These are phyloP conservation scores for Clathrospora elynae DNA, from an alignment of 2,329 filamentous ascomycete genomes.

Conservation along the genomic window DNA sequence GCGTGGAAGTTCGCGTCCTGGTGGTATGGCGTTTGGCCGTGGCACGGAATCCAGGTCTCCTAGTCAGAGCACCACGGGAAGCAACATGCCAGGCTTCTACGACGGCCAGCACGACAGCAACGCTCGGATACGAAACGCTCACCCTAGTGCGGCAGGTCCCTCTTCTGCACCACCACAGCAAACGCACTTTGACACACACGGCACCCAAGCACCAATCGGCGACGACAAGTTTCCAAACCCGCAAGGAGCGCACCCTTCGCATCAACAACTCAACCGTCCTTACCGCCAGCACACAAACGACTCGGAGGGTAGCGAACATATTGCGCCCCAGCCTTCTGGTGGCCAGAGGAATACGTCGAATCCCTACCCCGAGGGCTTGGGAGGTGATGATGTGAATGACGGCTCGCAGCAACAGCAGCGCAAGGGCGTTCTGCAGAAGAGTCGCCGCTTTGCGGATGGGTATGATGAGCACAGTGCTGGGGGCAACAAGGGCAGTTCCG, in stretches of 20 bases:
- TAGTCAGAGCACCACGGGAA: conserved; percentile 53
- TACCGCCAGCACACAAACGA: conserved; percentile 42
- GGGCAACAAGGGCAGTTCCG: conserved; percentile 51
- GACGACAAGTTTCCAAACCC: conserved; percentile 47
- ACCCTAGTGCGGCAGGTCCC: conserved; percentile 28
- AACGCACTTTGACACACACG: conserved; percentile 43
- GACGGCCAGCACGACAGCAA: conserved; percentile 47
- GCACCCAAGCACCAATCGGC: conserved; percentile 30
- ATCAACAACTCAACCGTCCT: conserved; percentile 24
- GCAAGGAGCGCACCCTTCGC: conserved; percentile 38
- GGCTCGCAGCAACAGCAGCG: conserved; percentile 31
- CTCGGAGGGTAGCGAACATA: conserved; percentile 45
- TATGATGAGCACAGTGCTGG: conserved; percentile 68
- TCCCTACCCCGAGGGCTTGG: conserved; percentile 51
- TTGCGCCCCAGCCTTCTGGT: conserved; percentile 32
- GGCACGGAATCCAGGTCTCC: conserved; percentile 50
- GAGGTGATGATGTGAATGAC: conserved; percentile 30
- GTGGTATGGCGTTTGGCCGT: conserved; percentile 52
- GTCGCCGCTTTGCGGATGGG: conserved; percentile 83
- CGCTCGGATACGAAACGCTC: conserved; percentile 29
- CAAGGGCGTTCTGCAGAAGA: conserved; percentile 74
- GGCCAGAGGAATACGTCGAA: conserved; percentile 17
- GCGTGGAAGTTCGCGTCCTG: conserved; percentile 42
- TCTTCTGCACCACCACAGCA: conserved; percentile 46
- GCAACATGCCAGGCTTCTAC: conserved; percentile 51